A percentile compares a stretch with the other conserved stretches of the same genome.
Evolutionary conservation across 345 rosid species (phyloP).

Genomic region (Erodium maritimum): DNA sequence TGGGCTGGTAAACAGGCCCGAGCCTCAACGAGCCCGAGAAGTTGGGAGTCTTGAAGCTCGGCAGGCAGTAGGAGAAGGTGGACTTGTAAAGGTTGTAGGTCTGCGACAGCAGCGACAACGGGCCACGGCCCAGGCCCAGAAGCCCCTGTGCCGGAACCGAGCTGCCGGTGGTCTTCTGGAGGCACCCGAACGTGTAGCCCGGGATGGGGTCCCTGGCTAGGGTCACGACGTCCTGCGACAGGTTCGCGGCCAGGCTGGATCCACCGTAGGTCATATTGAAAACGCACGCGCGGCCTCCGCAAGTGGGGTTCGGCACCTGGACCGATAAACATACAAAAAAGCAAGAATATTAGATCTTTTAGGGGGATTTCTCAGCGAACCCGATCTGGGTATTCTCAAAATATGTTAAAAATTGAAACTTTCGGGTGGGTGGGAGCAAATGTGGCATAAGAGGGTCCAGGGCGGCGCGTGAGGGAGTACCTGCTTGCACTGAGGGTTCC

Average conservation of each 20-base stretch:
- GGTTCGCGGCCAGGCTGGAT: conserved; percentile 51
- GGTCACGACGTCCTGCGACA: conserved; percentile 53
- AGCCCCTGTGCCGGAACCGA: conserved; percentile 82
- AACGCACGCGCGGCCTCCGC: conserved; percentile 45
- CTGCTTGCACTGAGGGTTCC: conserved; percentile 74
- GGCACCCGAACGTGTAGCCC: conserved; percentile 72
- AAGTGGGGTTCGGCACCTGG: conserved; percentile 61
- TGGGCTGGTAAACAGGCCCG: conserved; percentile 72
- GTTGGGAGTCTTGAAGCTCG: conserved; percentile 52
- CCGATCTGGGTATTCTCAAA: too few species aligned
- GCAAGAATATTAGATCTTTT: too few species aligned
- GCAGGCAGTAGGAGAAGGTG: conserved; percentile 88
- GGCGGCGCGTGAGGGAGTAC: conserved; percentile 17
- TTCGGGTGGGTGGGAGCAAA: too few species aligned
- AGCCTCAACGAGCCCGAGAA: conserved; percentile 84
- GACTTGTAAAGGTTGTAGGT: conserved; percentile 56
- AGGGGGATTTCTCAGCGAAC: too few species aligned
- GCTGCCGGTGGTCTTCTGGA: conserved; percentile 50
- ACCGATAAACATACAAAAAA: too few species aligned
- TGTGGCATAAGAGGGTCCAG: too few species aligned
- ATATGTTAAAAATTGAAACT: too few species aligned
- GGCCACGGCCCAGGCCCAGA: conserved; percentile 78
- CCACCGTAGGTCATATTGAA: conserved; percentile 83
- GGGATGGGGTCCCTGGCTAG: conserved; percentile 52
- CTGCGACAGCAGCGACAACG: conserved; percentile 67